Evolutionary conservation across 2,329 filamentous ascomycete species (phyloP).

Genomic region (Endoconidiophora polonica): DNA sequence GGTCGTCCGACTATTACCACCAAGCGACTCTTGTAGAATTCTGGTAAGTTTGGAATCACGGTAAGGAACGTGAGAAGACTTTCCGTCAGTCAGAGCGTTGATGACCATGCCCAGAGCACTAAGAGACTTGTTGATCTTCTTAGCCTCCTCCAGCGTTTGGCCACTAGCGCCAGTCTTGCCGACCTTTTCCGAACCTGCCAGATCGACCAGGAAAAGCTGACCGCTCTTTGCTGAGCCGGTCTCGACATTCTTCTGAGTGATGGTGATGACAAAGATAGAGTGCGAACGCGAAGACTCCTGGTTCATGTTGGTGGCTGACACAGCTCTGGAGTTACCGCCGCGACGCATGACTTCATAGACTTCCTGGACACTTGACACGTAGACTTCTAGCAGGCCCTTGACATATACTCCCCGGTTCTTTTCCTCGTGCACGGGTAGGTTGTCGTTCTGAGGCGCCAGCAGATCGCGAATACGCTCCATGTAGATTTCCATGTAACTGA

Average conservation of each 20-base stretch:
- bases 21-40: slow-evolving; percentile 90
- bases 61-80: slow-evolving; percentile 91
- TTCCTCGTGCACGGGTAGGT: slow-evolving; percentile 93
- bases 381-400: slow-evolving; percentile 85
- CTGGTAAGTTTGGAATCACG: slow-evolving; percentile 95
- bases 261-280: slow-evolving; percentile 93
- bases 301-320: slow-evolving; percentile 98
- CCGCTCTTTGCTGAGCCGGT: slow-evolving; percentile 92
- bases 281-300: slow-evolving; percentile 95
- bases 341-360: slow-evolving; percentile 94
- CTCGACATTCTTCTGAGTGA: slow-evolving; percentile 95
- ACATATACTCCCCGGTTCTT: slow-evolving; percentile 94
- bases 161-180: slow-evolving; percentile 96
- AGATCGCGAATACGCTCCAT: slow-evolving; percentile 97
- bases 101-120: slow-evolving; percentile 98
- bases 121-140: slow-evolving; percentile 99
- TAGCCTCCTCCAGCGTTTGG: slow-evolving; percentile 92
- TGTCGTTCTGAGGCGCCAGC: slow-evolving; percentile 83
- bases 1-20: slow-evolving; percentile 95
- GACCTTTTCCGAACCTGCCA: slow-evolving; percentile 96
- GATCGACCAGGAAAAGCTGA: slow-evolving; percentile 90
- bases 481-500: slow-evolving; percentile 99
- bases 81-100: slow-evolving; percentile 89
- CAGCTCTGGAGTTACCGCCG: slow-evolving; percentile 76
- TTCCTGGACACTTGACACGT: slow-evolving; percentile 87